These are phyloP conservation scores for Trichoderma atrobrunneum DNA, from an alignment of 2,329 filamentous ascomycete species.

Conservation along the genomic window DNA sequence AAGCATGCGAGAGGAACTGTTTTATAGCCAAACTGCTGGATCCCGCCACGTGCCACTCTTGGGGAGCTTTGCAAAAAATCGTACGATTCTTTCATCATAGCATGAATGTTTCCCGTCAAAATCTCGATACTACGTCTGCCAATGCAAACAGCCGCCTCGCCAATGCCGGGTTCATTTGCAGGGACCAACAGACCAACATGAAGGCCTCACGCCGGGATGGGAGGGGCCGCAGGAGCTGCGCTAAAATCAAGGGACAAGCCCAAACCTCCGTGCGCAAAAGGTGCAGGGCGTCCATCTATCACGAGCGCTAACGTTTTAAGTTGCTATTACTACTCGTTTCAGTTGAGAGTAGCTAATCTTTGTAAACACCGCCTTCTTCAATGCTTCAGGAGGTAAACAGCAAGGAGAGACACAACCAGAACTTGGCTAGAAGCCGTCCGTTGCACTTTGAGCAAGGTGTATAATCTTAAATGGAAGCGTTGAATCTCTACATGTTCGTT, in stretches of 20 bases:
- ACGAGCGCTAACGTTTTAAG: constrained; percentile 6
- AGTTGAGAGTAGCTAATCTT: neutral
- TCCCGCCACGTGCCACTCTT: constrained; percentile 2
- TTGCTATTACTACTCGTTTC: constrained; percentile 5
- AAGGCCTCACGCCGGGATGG: neutral
- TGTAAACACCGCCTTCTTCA: neutral
- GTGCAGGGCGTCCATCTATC: constrained; percentile 6
- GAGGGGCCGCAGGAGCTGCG: neutral
- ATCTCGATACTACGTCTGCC: constrained; percentile 3
- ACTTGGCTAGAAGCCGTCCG: neutral
- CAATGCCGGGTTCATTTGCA: neutral
- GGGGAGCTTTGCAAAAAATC: constrained; percentile 2
- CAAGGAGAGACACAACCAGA: neutral
- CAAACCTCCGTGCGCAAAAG: neutral
- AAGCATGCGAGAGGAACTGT: neutral
- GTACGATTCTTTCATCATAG: constrained; percentile 20
- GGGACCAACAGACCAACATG: neutral
- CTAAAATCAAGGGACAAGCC: neutral
- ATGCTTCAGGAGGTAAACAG: neutral
- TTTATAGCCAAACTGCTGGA: constrained; percentile 12
- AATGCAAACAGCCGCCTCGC: constrained; percentile 1
- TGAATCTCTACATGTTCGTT: neutral
- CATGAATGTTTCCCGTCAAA: constrained; percentile 12
- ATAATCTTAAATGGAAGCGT: neutral
- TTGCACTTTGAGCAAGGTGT: neutral